These are phyloP conservation scores for Leccinellum albellum DNA, from an alignment of 768 basidiomycete genomes.

Conservation along the genomic window DNA sequence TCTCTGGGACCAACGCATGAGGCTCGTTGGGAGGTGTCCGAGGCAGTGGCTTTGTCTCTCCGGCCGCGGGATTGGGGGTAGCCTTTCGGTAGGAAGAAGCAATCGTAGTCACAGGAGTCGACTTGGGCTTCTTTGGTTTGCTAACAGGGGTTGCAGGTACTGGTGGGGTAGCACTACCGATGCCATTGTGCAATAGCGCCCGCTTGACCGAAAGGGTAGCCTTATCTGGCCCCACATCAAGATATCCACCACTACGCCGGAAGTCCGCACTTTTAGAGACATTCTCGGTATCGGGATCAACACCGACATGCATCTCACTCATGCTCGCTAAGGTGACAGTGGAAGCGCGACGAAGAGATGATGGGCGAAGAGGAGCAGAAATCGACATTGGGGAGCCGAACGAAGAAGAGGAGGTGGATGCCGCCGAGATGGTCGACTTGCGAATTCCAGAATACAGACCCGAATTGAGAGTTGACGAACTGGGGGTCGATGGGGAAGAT, in stretches of 20 bases:
- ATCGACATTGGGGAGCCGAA: slow-evolving; percentile 37
- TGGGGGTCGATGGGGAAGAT: slow-evolving; percentile 51
- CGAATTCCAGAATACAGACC: slow-evolving; percentile 29
- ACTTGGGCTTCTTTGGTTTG: slow-evolving; percentile 17
- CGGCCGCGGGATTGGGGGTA: neutral
- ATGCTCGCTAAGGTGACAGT: slow-evolving; percentile 29
- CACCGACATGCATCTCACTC: slow-evolving; percentile 10
- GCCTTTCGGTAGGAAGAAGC: slow-evolving; percentile 6
- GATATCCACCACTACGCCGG: slow-evolving; percentile 13
- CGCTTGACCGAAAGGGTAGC: slow-evolving; percentile 34
- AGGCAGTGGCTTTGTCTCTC: slow-evolving; percentile 13
- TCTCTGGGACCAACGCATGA: slow-evolving; percentile 9
- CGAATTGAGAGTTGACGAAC: slow-evolving; percentile 60
- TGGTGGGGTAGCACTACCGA: neutral
- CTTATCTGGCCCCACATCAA: slow-evolving; percentile 16
- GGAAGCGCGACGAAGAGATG: slow-evolving; percentile 41
- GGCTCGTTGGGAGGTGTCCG: slow-evolving; percentile 25
- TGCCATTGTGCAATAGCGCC: slow-evolving; percentile 52
- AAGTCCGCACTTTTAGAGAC: slow-evolving; percentile 4
- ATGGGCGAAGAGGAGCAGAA: slow-evolving; percentile 36
- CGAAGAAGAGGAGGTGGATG: slow-evolving; percentile 30
- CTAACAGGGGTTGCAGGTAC: slow-evolving; percentile 8
- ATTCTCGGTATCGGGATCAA: slow-evolving; percentile 12
- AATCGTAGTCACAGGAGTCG: neutral
- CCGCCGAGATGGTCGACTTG: slow-evolving; percentile 28